Conservation (phyloP, 2,329 filamentous ascomycete genomes). For the Curvularia hawaiiensis region DNA sequence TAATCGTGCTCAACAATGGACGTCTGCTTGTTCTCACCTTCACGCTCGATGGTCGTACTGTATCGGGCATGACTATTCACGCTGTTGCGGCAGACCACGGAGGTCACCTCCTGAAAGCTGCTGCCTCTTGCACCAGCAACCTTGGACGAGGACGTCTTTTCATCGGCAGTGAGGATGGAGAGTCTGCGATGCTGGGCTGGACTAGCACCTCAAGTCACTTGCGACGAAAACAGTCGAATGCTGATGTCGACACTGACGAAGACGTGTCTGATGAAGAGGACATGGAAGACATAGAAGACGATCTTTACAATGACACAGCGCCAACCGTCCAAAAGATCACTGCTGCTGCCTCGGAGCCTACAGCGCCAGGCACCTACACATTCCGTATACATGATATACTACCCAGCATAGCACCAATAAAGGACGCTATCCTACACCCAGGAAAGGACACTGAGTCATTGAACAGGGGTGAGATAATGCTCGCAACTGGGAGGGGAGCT, state of each 20-base stretch:
- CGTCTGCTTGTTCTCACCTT: constrained; percentile 78
- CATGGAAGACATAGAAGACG: constrained; percentile 61
- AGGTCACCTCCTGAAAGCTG: constrained; percentile 64
- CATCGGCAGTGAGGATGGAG: constrained; percentile 80
- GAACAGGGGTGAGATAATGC: constrained; percentile 57
- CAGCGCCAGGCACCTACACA: constrained; percentile 66
- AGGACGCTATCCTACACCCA: constrained; percentile 70
- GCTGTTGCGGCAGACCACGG: constrained; percentile 67
- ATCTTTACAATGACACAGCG: constrained; percentile 67
- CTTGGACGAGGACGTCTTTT: constrained; percentile 76
- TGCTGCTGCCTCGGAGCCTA: constrained; percentile 45
- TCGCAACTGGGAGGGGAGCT: constrained; percentile 66
- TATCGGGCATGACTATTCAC: constrained; percentile 82
- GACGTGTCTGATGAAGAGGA: constrained; percentile 61
- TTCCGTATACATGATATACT: constrained; percentile 81
- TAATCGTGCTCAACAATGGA: constrained; percentile 81
- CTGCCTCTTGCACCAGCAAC: constrained; percentile 71
- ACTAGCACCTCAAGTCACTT: constrained; percentile 64
- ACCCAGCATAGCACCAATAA: constrained; percentile 78
- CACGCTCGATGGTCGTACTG: constrained; percentile 85
- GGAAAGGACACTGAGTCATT: constrained; percentile 28
- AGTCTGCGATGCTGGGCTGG: constrained; percentile 84
- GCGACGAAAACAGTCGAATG: constrained; percentile 65
- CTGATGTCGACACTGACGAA: constrained; percentile 60
- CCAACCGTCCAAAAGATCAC: constrained; percentile 49